Conservation (phyloP, 305 asterid species). For the Plantago coronopus region DNA sequence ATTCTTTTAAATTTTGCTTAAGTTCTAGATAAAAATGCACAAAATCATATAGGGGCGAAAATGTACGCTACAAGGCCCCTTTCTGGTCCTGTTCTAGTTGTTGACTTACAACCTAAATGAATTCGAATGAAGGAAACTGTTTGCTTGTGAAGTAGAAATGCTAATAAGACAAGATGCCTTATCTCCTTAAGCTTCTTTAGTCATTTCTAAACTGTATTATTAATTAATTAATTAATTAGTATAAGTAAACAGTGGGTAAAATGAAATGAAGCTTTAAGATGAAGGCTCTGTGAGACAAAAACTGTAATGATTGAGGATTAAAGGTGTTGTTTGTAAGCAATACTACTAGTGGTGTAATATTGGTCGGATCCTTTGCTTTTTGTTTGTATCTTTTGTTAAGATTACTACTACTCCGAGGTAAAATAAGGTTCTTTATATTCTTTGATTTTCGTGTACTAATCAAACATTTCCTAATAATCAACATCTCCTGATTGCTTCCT, state of each 20-base stretch:
- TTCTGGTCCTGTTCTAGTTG: no score
- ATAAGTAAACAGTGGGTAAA: neutral
- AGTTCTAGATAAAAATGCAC: no score
- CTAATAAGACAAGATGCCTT: no score
- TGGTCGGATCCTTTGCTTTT: conserved; percentile 16
- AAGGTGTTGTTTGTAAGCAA: neutral
- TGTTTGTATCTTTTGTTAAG: conserved; percentile 13
- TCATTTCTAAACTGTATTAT: no score
- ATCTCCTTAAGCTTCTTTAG: no score
- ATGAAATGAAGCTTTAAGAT: conserved; percentile 17
- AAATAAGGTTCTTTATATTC: conserved; percentile 11
- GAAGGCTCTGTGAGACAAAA: conserved; percentile 9
- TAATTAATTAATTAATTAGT: no score
- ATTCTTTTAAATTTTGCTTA: no score
- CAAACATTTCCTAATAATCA: neutral
- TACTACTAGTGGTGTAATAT: conserved; percentile 6
- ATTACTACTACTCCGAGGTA: neutral
- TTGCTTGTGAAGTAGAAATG: no score
- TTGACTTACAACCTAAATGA: no score
- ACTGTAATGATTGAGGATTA: neutral
- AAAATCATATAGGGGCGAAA: no score
- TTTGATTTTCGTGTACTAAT: conserved; percentile 27
- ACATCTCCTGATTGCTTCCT: conserved; percentile 9
- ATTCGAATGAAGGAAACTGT: no score
- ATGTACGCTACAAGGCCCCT: no score